Conservation (phyloP, 345 rosid genomes). For the Turnera subulata region DNA sequence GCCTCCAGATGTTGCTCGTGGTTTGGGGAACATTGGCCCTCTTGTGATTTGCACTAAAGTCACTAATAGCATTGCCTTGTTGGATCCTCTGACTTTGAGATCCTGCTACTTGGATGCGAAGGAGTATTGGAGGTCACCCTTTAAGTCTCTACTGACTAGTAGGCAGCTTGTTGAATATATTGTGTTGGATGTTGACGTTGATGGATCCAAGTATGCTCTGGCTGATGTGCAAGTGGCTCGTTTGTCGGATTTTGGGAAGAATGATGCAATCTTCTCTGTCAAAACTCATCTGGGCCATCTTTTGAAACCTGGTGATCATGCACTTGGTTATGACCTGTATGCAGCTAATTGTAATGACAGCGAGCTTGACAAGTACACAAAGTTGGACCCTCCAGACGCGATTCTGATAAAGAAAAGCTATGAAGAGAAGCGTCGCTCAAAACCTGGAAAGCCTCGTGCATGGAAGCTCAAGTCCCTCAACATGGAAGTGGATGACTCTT, state of each 20-base stretch:
- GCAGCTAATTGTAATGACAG: slow-evolving; percentile 15
- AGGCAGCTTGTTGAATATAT: slow-evolving; percentile 57
- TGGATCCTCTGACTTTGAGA: slow-evolving; percentile 50
- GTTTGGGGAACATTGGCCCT: slow-evolving; percentile 45
- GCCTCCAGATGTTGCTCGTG: slow-evolving; percentile 21
- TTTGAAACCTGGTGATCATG: slow-evolving; percentile 26
- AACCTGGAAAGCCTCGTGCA: slow-evolving; percentile 16
- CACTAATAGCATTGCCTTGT: slow-evolving; percentile 45
- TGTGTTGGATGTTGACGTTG: slow-evolving; percentile 42
- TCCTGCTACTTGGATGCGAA: slow-evolving; percentile 46
- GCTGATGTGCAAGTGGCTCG: slow-evolving; percentile 33
- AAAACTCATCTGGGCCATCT: slow-evolving; percentile 19
- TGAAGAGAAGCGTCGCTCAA: slow-evolving; percentile 14
- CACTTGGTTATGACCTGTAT: slow-evolving; percentile 22
- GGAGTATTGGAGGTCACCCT: slow-evolving; percentile 46
- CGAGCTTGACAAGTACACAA: slow-evolving; percentile 20
- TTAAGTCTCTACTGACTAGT: slow-evolving; percentile 42
- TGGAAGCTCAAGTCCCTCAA: slow-evolving; percentile 22
- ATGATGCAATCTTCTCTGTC: slow-evolving; percentile 15
- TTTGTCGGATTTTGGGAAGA: slow-evolving; percentile 21
- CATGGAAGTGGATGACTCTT: slow-evolving; percentile 21
- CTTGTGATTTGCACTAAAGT: slow-evolving; percentile 61
- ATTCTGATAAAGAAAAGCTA: slow-evolving; percentile 20
- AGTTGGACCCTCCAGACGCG: slow-evolving; percentile 12
- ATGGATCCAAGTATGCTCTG: slow-evolving; percentile 21